phyloP scores from a whole-genome alignment of 1,139 yeast species.

The Yamadazyma taylorii region DNA sequence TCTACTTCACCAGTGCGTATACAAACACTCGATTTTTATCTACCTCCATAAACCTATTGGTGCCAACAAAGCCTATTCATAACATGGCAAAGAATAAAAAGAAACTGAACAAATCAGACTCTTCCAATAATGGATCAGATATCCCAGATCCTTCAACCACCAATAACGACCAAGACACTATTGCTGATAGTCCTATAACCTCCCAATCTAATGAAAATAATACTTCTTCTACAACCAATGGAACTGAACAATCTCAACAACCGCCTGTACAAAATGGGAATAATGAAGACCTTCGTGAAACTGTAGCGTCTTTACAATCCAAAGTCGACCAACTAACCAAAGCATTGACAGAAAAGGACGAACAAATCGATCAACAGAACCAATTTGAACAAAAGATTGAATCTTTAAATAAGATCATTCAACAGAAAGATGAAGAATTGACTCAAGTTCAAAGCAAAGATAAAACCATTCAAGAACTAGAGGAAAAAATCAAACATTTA shows the following conservation, averaged over 20 bases:
- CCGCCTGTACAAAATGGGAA: background rate
- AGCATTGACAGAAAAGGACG: conserved; percentile 1
- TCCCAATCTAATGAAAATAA: background rate
- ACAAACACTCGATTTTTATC: background rate
- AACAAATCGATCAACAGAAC: background rate
- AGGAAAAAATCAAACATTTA: conserved; percentile 3
- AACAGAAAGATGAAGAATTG: conserved; percentile 4
- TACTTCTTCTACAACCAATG: background rate
- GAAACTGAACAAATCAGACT: conserved; percentile 19
- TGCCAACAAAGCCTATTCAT: background rate
- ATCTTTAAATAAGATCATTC: background rate
- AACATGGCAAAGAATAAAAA: conserved; percentile 33
- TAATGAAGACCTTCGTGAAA: background rate
- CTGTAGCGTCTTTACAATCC: background rate
- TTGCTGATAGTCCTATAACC: background rate
- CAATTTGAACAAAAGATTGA: background rate
- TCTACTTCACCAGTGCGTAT: too few species aligned
- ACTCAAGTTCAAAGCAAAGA: conserved; percentile 3
- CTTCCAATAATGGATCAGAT: conserved; percentile 1
- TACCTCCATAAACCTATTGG: background rate
- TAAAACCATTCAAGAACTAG: conserved; percentile 5
- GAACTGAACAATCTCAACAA: too few species aligned
- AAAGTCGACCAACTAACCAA: conserved; percentile 1
- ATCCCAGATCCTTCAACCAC: conserved; percentile 5
- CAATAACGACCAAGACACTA: background rate